Percentiles rank a stretch among this genome's conserved stretches.
Evolutionary conservation across 2,329 filamentous ascomycete genomes (phyloP).

Genomic region (Sphaceloma murrayae): DNA sequence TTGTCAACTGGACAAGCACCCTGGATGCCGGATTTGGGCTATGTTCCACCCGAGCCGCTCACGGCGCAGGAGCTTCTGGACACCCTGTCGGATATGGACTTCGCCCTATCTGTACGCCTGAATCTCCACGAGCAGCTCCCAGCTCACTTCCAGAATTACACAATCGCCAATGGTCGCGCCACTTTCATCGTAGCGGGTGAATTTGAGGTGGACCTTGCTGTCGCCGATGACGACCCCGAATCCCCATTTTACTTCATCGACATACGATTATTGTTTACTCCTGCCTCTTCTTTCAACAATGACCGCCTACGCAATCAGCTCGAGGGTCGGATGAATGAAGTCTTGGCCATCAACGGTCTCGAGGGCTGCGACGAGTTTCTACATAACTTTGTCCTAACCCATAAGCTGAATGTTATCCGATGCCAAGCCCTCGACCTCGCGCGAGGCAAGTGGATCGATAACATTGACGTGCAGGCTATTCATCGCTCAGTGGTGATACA

Average conservation of each 20-base stretch:
- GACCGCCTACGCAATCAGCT: conserved; percentile 56
- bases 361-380: conserved; percentile 74
- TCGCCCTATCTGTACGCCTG: conserved; percentile 70
- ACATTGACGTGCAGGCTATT: conserved; percentile 65
- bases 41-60: conserved; percentile 63
- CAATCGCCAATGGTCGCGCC: conserved; percentile 73
- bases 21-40: conserved; percentile 73
- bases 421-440: conserved; percentile 65
- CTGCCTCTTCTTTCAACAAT: conserved; percentile 51
- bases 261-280: conserved; percentile 72
- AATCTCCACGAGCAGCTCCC: conserved; percentile 79
- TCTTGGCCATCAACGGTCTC: conserved; percentile 61
- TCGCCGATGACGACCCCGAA: conserved; percentile 72
- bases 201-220: conserved; percentile 87
- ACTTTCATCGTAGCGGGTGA: conserved; percentile 77
- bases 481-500: conserved; percentile 78
- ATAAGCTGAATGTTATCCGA: conserved; percentile 76
- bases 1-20: conserved; percentile 67
- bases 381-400: conserved; percentile 78
- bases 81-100: conserved; percentile 72
- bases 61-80: conserved; percentile 62
- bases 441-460: conserved; percentile 65
- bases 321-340: conserved; percentile 62
- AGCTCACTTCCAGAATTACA: conserved; percentile 64
- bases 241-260: conserved; percentile 93